These are phyloP conservation scores for Prunus salicina DNA, from an alignment of 306 rosid species.

Conservation along the genomic window DNA sequence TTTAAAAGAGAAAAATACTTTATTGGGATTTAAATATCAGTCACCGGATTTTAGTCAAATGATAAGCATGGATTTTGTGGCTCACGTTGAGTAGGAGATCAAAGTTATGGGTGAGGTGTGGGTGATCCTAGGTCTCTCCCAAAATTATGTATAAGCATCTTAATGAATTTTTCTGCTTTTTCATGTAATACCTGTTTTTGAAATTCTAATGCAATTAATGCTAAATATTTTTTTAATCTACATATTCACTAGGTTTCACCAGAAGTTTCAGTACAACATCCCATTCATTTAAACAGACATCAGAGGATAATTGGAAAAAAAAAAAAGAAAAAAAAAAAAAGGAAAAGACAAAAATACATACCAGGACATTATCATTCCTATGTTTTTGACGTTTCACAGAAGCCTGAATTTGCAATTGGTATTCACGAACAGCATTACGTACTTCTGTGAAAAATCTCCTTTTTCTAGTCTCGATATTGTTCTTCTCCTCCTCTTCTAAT, in stretches of 20 bases:
- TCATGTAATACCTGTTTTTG: neutral
- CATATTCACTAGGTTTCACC: neutral
- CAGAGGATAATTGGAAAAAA: neutral
- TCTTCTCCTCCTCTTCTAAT: constrained; percentile 87
- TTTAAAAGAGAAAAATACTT: neutral
- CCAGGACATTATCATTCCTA: constrained; percentile 86
- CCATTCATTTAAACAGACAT: neutral
- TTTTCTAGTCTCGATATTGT: constrained; percentile 78
- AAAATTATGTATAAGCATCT: neutral
- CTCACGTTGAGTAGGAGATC: neutral
- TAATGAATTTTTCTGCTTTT: neutral
- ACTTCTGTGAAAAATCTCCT: constrained; percentile 86
- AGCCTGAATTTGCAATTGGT: constrained; percentile 93
- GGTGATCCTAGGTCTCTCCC: neutral
- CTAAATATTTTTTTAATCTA: neutral
- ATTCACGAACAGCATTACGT: constrained; percentile 90
- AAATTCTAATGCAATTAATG: neutral
- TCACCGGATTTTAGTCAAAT: neutral
- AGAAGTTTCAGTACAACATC: neutral
- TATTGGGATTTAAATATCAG: neutral
- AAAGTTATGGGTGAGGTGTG: neutral
- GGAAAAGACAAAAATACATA: constrained; percentile 25
- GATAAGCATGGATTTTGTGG: neutral
- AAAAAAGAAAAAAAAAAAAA: constrained; percentile 10
- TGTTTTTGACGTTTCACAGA: constrained; percentile 90